Conservation (phyloP, 495 filamentous ascomycete species). For the Astrocystis sublimbata region DNA sequence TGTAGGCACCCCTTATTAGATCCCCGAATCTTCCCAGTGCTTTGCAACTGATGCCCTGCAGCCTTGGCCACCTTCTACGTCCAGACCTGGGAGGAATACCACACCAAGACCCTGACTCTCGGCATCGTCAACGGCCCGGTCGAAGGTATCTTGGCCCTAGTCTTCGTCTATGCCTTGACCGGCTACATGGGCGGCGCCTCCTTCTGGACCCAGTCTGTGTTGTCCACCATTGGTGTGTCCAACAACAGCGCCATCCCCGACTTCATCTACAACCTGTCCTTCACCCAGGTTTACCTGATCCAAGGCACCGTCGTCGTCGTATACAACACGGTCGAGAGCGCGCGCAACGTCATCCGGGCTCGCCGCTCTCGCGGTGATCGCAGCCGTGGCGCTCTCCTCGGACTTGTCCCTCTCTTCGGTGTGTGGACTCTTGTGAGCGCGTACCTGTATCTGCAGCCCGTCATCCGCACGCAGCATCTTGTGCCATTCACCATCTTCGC, state of each 20-base stretch:
- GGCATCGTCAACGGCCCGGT: constrained; percentile 93
- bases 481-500: constrained; percentile 86
- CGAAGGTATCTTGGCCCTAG: constrained; percentile 86
- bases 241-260: constrained; percentile 65
- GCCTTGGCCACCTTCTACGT: constrained; percentile 91
- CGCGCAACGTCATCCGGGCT: constrained; percentile 77
- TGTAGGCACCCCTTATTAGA: constrained; percentile 51
- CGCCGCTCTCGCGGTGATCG: constrained; percentile 72
- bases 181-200: constrained; percentile 81
- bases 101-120: constrained; percentile 91
- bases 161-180: constrained; percentile 80
- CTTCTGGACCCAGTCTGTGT: constrained; percentile 87
- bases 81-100: constrained; percentile 99
- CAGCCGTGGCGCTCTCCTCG: constrained; percentile 69
- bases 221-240: constrained; percentile 68
- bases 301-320: constrained; percentile 81
- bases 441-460: constrained; percentile 82
- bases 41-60: constrained; percentile 37
- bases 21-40: not conserved
- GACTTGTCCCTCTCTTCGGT: constrained; percentile 74
- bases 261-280: constrained; percentile 71
- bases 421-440: constrained; percentile 72
- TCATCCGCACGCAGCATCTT: constrained; percentile 76
- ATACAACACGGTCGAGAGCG: constrained; percentile 75
- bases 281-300: constrained; percentile 91